These are phyloP conservation scores for Fusarium albidum DNA, from an alignment of 2,329 filamentous ascomycete genomes.

Conservation along the genomic window DNA sequence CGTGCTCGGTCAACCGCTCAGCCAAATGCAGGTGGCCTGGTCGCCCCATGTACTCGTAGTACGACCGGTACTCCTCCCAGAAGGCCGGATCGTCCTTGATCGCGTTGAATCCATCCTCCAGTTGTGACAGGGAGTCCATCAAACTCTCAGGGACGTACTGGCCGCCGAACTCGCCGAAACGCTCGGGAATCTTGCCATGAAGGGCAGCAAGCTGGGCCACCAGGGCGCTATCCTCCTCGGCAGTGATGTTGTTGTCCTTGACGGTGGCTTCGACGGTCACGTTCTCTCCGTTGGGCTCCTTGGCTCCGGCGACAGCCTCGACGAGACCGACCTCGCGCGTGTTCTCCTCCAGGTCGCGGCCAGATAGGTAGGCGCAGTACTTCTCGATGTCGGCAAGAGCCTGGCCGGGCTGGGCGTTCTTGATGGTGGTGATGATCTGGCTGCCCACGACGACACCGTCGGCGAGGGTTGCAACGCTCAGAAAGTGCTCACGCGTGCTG, in stretches of 20 bases:
- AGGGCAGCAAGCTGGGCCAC: slow-evolving; percentile 87
- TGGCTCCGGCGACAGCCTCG: slow-evolving; percentile 69
- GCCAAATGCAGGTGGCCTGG: slow-evolving; percentile 92
- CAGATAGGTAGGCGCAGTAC: slow-evolving; percentile 78
- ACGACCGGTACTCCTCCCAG: slow-evolving; percentile 96
- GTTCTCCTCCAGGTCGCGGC: slow-evolving; percentile 52
- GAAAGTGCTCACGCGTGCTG: slow-evolving; percentile 92
- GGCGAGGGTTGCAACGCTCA: slow-evolving; percentile 81
- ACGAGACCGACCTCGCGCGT: slow-evolving; percentile 75
- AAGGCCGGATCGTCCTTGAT: slow-evolving; percentile 89
- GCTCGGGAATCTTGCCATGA: slow-evolving; percentile 80
- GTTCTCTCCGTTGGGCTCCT: slow-evolving; percentile 44
- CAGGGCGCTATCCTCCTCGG: slow-evolving; percentile 64
- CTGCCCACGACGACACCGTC: slow-evolving; percentile 97
- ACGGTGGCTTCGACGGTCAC: slow-evolving; percentile 67
- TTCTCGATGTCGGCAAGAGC: slow-evolving; percentile 77
- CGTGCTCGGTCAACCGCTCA: slow-evolving; percentile 85
- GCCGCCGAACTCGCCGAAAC: slow-evolving; percentile 95
- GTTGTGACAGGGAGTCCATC: slow-evolving; percentile 93
- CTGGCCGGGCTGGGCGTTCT: slow-evolving; percentile 44
- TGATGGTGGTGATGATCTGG: slow-evolving; percentile 86
- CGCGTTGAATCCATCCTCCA: slow-evolving; percentile 89
- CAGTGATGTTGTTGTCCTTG: slow-evolving; percentile 71
- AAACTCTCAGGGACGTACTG: slow-evolving; percentile 97
- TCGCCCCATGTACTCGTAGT: slow-evolving; percentile 97